Conservation (phyloP, 2,329 filamentous ascomycete species). For the Pseudogymnoascus sp. region DNA sequence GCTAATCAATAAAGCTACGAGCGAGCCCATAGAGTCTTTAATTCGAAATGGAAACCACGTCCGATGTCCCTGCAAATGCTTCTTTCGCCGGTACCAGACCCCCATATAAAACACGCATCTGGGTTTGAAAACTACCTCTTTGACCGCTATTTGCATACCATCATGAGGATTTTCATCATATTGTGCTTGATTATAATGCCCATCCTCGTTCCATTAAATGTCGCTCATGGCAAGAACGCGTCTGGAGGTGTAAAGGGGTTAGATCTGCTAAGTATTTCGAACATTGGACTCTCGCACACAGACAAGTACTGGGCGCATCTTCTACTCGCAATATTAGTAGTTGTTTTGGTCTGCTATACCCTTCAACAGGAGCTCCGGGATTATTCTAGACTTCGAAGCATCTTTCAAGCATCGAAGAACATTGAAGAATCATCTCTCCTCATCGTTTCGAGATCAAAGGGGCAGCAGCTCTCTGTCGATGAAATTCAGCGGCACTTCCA, state of each 20-base stretch:
- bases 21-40: neutral
- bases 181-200: constrained; percentile 68
- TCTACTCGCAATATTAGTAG: constrained; percentile 62
- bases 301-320: constrained; percentile 72
- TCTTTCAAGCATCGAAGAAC: constrained; percentile 27
- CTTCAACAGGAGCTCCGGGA: constrained; percentile 75
- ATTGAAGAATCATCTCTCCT: constrained; percentile 73
- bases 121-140: constrained; percentile 97
- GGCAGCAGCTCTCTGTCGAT: constrained; percentile 64
- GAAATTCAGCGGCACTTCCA: constrained; percentile 76
- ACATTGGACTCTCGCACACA: constrained; percentile 55
- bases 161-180: constrained; percentile 82
- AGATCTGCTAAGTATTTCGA: constrained; percentile 78
- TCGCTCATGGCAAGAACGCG: constrained; percentile 55
- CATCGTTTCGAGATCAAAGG: constrained; percentile 74
- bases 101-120: constrained; percentile 7
- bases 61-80: constrained; percentile 6
- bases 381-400: constrained; percentile 82
- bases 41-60: constrained; percentile 11
- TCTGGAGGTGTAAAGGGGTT: constrained; percentile 49
- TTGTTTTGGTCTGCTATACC: constrained; percentile 68
- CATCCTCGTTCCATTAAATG: constrained; percentile 75
- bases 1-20: too few species aligned
- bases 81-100: constrained; percentile 11
- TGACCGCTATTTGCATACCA: constrained; percentile 70